A percentile compares a stretch with the other conserved stretches of the same genome.
Conservation (phyloP, 805 yeast species). For the Cyberlindnera americana region DNA sequence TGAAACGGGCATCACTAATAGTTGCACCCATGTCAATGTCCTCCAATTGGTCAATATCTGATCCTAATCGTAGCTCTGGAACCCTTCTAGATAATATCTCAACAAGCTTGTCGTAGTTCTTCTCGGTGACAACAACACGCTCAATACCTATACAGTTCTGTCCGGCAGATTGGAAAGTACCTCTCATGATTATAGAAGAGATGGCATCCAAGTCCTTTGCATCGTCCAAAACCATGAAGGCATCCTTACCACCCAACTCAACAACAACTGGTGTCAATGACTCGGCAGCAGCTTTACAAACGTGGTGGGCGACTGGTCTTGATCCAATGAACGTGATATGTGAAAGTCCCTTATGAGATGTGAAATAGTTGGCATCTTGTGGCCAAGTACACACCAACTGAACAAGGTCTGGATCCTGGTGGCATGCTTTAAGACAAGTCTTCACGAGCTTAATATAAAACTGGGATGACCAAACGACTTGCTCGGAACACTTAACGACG, state of each 20-base stretch:
- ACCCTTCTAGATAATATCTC: constrained; percentile 56
- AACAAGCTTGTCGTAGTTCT: constrained; percentile 61
- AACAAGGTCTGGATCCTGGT: constrained; percentile 75
- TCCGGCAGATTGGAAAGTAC: constrained; percentile 95
- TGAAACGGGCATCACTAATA: constrained; percentile 76
- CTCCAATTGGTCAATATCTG: constrained; percentile 86
- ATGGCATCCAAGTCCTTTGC: constrained; percentile 52
- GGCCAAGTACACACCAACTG: constrained; percentile 91
- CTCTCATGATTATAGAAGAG: constrained; percentile 85
- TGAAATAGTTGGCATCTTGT: constrained; percentile 79
- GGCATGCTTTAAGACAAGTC: constrained; percentile 68
- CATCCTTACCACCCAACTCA: constrained; percentile 96
- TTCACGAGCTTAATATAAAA: constrained; percentile 72
- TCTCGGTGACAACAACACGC: constrained; percentile 78
- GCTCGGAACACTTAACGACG: constrained; percentile 91
- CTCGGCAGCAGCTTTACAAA: constrained; percentile 76
- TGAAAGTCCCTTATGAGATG: constrained; percentile 74
- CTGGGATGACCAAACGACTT: constrained; percentile 91
- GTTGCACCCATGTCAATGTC: constrained; percentile 96
- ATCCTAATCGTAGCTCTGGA: constrained; percentile 67
- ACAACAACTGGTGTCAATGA: constrained; percentile 93
- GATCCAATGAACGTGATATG: constrained; percentile 97
- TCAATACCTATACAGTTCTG: constrained; percentile 98
- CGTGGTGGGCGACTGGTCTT: constrained; percentile 89
- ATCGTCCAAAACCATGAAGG: constrained; percentile 83